Conservation (phyloP, 2,329 filamentous ascomycete genomes). For the Fusarium sp. region DNA sequence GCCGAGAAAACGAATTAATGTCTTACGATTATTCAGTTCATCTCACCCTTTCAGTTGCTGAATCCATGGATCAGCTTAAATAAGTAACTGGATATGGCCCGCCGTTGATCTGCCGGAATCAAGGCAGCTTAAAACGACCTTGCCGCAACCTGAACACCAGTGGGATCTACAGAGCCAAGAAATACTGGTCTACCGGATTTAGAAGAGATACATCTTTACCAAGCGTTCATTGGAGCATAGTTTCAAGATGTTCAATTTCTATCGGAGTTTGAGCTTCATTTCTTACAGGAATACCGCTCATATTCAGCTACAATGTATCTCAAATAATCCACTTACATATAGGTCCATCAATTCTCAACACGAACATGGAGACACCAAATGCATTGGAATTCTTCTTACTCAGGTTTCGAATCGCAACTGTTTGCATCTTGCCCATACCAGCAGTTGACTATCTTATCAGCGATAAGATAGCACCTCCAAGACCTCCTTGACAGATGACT, state of each 20-base stretch:
- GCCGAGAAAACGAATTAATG: too few species aligned
- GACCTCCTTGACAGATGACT: not conserved
- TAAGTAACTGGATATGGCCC: too few species aligned
- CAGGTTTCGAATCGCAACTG: too few species aligned
- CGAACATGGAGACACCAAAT: fast-evolving
- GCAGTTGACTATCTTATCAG: not conserved
- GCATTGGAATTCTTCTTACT: not conserved
- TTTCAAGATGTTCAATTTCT: not conserved
- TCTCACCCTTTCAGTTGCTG: fast-evolving
- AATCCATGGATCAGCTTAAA: not conserved
- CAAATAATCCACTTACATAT: fast-evolving
- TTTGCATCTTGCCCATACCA: too few species aligned
- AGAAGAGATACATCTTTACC: not conserved
- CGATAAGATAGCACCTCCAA: not conserved
- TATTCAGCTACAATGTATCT: not conserved
- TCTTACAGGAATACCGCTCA: not conserved
- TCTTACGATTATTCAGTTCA: fast-evolving
- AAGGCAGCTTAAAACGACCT: not conserved
- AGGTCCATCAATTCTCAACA: fast-evolving
- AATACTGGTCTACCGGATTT: too few species aligned
- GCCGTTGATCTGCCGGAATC: not conserved
- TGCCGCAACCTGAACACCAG: not conserved
- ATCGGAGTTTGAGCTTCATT: not conserved
- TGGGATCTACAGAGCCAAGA: not conserved
- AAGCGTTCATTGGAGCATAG: not conserved